Evolutionary conservation across 805 yeast species (phyloP).

Genomic region (Cyberlindnera americana): DNA sequence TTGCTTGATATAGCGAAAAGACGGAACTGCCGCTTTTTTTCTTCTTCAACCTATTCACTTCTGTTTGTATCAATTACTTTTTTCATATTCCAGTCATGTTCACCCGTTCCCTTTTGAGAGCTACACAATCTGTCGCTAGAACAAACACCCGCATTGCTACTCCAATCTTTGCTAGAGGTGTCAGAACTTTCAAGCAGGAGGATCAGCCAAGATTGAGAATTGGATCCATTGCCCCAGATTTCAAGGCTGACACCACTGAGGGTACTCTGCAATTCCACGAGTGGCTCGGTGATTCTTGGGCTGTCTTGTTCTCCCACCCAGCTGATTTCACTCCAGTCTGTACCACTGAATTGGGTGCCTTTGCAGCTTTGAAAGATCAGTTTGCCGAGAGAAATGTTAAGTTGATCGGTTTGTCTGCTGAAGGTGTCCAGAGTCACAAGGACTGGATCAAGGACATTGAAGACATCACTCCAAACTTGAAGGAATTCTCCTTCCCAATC

Average conservation of each 20-base stretch:
- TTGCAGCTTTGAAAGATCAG: conserved; percentile 84
- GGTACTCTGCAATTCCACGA: conserved; percentile 88
- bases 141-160: conserved; percentile 17
- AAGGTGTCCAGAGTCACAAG: conserved; percentile 72
- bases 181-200: conserved; percentile 48
- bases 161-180: conserved; percentile 30
- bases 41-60: no score
- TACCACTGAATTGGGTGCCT: conserved; percentile 94
- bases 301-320: conserved; percentile 87
- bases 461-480: conserved; percentile 66
- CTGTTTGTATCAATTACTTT: conserved; percentile 1
- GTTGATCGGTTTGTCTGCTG: conserved; percentile 87
- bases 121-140: conserved; percentile 23
- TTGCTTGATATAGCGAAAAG: no score
- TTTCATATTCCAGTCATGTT: conserved; percentile 17
- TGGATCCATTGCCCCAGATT: conserved; percentile 86
- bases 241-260: conserved; percentile 74
- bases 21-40: no score
- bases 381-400: conserved; percentile 81
- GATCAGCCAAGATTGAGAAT: conserved; percentile 66
- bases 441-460: conserved; percentile 91
- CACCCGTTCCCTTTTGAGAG: conserved; percentile 28
- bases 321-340: conserved; percentile 97
- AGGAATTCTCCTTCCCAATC: conserved; percentile 81
- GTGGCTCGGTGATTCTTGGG: conserved; percentile 83